phyloP scores from a whole-genome alignment of 73 alveolate species.

The Paramecium tetraurelia region DNA sequence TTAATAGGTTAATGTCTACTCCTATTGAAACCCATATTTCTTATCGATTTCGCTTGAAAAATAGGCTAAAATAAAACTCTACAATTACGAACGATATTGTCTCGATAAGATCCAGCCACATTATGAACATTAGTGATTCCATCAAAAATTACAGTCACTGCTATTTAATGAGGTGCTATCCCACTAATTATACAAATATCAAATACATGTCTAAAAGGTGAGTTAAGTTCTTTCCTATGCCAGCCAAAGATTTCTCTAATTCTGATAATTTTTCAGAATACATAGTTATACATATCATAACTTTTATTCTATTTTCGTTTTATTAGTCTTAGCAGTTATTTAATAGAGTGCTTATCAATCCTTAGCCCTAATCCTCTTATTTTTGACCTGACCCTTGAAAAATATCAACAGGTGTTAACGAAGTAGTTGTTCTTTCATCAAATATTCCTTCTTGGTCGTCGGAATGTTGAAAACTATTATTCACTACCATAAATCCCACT shows the following conservation, averaged over 20 bases:
- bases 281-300: background rate
- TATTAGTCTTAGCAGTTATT: background rate
- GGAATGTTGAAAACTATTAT: background rate
- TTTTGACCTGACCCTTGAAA: no score
- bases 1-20: background rate
- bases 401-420: background rate
- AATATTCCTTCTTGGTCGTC: background rate
- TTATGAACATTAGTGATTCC: background rate
- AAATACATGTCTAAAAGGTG: background rate
- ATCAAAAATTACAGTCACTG: slow-evolving; percentile 25
- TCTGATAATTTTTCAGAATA: background rate
- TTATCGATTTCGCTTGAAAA: background rate
- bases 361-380: background rate
- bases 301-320: background rate
- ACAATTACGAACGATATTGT: background rate
- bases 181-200: background rate
- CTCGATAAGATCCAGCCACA: background rate
- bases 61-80: background rate
- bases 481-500: background rate
- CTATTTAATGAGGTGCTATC: background rate
- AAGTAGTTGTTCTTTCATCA: background rate
- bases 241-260: background rate
- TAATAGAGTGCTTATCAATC: background rate
- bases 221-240: background rate
- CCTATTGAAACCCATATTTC: background rate